Base-by-base conservation (phyloP, 176 grass and related monocot genomes). In the Tillandsia fasciculata region DNA sequence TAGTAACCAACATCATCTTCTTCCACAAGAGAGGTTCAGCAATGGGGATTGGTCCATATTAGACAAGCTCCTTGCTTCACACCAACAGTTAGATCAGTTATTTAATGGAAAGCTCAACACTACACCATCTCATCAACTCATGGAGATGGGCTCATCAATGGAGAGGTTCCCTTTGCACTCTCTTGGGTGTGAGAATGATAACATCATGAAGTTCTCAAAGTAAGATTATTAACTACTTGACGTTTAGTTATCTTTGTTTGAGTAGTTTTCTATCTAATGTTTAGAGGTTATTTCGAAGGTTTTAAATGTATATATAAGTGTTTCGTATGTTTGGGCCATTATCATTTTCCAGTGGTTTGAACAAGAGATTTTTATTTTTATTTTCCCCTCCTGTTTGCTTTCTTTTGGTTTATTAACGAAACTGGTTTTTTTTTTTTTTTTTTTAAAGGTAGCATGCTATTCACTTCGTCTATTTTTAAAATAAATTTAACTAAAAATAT, bases 61-160 rank as follows among this genome's bases (percentile, higher is more conserved):
- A 68, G 90, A 99, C 80, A 99, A 93, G 80, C 87, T 99, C 69
- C 90, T 99, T 1, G 80, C 82, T n/a, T 93, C 94, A 10, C 94
- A 99, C 72, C 94, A 99, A 64, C 92, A 87, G 15, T 80, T 93
- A 23, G 90, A 93, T 67, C 87, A 90, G 65, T 57, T 99, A 28
- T 86, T 99, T 79, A 84, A 91, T 10, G 80, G 82, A 57, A 91
- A 85, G 76, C n/a, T 69, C 28, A 29, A 63, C 10, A 42, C 33
- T 42, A 26, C 79, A 28, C 50, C 73, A 69, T 63, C 65, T 14
- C 88, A 91, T 26, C 87, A 82, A 28, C 76, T 90, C 48, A 78
- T 90, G 72, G 76, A 83, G 50, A 77, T 86, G 18, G 71, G 72
- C 12, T 64, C 79, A 2, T 81, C 83, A 3, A 50, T 84, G 77